phyloP scores from a whole-genome alignment of 2,329 filamentous ascomycete genomes.

The Trichoderma simmonsii region DNA sequence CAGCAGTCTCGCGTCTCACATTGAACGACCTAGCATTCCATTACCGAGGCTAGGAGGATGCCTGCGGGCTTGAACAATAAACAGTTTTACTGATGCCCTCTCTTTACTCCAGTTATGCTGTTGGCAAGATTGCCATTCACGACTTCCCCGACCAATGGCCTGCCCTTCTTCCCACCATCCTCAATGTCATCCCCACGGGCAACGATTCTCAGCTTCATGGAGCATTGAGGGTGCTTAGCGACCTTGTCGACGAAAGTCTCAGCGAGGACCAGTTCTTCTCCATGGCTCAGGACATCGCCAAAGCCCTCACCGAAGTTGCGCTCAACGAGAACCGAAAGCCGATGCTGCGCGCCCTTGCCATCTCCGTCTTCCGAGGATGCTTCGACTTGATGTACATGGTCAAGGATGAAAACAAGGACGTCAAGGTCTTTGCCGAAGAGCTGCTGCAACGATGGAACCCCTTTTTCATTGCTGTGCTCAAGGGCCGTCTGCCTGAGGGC shows the following conservation, averaged over 20 bases:
- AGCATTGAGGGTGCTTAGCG: slow-evolving; percentile 79
- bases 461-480: slow-evolving; percentile 79
- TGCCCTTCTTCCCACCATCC: slow-evolving; percentile 74
- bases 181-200: slow-evolving; percentile 72
- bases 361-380: slow-evolving; percentile 85
- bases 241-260: slow-evolving; percentile 89
- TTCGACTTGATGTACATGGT: slow-evolving; percentile 97
- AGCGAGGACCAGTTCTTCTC: slow-evolving; percentile 94
- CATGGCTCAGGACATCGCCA: slow-evolving; percentile 81
- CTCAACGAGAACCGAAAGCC: slow-evolving; percentile 71
- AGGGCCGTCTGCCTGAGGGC: slow-evolving; percentile 68
- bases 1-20: not conserved
- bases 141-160: slow-evolving; percentile 97
- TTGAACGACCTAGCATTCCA: not conserved
- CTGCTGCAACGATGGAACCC: slow-evolving; percentile 81
- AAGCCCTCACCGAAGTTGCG: slow-evolving; percentile 78
- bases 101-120: slow-evolving; percentile 53
- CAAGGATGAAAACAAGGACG: slow-evolving; percentile 81
- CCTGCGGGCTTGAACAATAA: not conserved
- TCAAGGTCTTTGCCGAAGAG: slow-evolving; percentile 86
- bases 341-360: slow-evolving; percentile 75
- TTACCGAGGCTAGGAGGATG: not conserved
- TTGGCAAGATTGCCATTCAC: slow-evolving; percentile 89
- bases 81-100: not conserved
- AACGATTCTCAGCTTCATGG: slow-evolving; percentile 82